These are phyloP conservation scores for Asclepias syriaca DNA, from an alignment of 257 asterid species.

Conservation along the genomic window DNA sequence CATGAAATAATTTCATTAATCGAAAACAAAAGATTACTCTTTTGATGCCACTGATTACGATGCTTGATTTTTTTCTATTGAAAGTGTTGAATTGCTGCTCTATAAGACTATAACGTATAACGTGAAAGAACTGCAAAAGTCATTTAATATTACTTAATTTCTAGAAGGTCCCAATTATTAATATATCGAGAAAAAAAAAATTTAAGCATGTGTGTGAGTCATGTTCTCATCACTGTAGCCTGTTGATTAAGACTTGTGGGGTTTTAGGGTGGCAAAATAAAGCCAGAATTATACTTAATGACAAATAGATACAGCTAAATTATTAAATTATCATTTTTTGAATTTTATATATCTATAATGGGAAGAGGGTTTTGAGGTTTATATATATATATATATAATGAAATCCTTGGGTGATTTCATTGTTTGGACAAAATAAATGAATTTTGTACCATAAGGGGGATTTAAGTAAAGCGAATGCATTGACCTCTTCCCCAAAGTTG, in stretches of 20 bases:
- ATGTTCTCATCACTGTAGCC: slow-evolving; percentile 18
- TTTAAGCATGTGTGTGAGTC: slow-evolving; percentile 16
- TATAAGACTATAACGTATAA: too few species aligned
- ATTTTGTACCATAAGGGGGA: neutral
- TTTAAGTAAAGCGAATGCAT: slow-evolving; percentile 18
- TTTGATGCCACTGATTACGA: slow-evolving; percentile 8
- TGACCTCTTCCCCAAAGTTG: slow-evolving; percentile 46
- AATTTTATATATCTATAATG: too few species aligned
- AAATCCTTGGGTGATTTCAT: slow-evolving; percentile 12
- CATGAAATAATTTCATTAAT: neutral
- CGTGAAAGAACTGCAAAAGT: neutral
- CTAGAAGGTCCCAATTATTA: neutral
- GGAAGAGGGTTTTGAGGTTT: too few species aligned
- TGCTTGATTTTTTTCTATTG: neutral
- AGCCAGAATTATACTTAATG: neutral
- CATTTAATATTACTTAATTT: neutral
- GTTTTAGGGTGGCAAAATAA: slow-evolving; percentile 16
- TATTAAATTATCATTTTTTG: too few species aligned
- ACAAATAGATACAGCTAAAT: too few species aligned
- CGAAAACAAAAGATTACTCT: neutral
- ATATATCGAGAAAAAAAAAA: neutral
- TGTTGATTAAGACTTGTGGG: slow-evolving; percentile 25
- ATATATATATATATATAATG: neutral
- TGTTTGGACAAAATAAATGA: slow-evolving; percentile 28
- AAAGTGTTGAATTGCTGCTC: neutral